These are phyloP conservation scores for Colletotrichum sp. DNA, from an alignment of 2,329 filamentous ascomycete genomes.

Conservation along the genomic window DNA sequence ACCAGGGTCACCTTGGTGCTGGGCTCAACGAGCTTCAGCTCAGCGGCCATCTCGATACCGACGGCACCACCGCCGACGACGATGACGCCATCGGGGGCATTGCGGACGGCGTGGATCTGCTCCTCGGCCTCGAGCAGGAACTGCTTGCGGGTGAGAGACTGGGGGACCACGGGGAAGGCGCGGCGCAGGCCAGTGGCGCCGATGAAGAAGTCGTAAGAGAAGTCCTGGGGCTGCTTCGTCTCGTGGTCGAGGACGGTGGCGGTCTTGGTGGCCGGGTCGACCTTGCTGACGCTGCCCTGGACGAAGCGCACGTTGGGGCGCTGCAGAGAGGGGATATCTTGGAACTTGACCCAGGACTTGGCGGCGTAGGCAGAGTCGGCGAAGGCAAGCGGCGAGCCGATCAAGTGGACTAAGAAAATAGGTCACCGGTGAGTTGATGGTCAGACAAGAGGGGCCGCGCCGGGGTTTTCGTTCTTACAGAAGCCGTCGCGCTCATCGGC, in stretches of 20 bases:
- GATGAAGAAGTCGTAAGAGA: constrained; percentile 77
- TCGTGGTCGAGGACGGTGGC: constrained; percentile 59
- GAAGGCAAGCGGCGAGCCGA: constrained; percentile 76
- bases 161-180: constrained; percentile 75
- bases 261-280: constrained; percentile 65
- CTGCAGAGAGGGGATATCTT: constrained; percentile 70
- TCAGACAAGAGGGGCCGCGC: not conserved
- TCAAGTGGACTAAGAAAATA: constrained; percentile 66
- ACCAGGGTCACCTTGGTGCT: constrained; percentile 72
- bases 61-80: constrained; percentile 82
- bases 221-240: constrained; percentile 44
- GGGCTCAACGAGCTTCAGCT: constrained; percentile 73
- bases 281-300: constrained; percentile 65
- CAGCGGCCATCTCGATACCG: constrained; percentile 82
- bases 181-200: constrained; percentile 73
- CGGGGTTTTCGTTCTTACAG: constrained; percentile 57
- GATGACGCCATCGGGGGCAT: constrained; percentile 64
- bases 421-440: not conserved
- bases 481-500: constrained; percentile 85
- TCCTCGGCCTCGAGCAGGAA: constrained; percentile 67
- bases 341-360: constrained; percentile 74
- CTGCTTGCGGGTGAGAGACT: constrained; percentile 63
- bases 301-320: constrained; percentile 66
- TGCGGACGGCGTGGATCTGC: constrained; percentile 61
- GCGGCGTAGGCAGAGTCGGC: constrained; percentile 66